Percentiles rank a stretch among this genome's conserved stretches.
phyloP scores from a whole-genome alignment of 2,329 filamentous ascomycete species.

The Penicillium expansum region DNA sequence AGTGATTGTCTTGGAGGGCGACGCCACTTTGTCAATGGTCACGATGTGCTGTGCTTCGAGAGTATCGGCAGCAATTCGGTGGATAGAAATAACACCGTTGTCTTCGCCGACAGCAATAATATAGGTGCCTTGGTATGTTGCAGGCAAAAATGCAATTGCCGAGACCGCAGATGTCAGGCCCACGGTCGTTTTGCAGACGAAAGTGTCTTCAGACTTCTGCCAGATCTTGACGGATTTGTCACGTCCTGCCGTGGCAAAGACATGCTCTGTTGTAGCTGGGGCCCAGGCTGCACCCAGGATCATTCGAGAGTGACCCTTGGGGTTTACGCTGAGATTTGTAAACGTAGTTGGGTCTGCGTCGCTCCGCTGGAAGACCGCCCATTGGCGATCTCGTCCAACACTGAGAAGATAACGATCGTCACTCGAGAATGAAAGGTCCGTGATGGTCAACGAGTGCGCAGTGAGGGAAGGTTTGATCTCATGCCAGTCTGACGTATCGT shows the following conservation, averaged over 20 bases:
- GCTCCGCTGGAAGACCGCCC: constrained; percentile 71
- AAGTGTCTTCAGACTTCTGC: constrained; percentile 46
- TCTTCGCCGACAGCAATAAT: constrained; percentile 50
- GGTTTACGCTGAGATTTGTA: constrained; percentile 61
- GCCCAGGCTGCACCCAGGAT: constrained; percentile 87
- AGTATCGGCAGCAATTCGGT: constrained; percentile 36
- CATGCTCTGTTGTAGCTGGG: constrained; percentile 44
- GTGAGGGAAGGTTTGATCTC: constrained; percentile 78
- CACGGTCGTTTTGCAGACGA: constrained; percentile 55
- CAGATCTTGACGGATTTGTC: constrained; percentile 83
- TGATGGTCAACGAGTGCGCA: constrained; percentile 85
- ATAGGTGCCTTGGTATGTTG: constrained; percentile 27
- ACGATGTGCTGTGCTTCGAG: constrained; percentile 31
- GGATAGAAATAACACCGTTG: constrained; percentile 45
- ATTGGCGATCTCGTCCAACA: constrained; percentile 87
- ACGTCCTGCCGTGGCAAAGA: constrained; percentile 84
- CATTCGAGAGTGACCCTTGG: constrained; percentile 89
- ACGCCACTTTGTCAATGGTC: constrained; percentile 41
- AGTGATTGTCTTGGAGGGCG: constrained; percentile 63
- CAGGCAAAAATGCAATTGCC: constrained; percentile 63
- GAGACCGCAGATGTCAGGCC: constrained; percentile 62
- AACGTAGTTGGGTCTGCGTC: constrained; percentile 49
- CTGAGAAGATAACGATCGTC: constrained; percentile 76
- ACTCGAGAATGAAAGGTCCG: constrained; percentile 72
- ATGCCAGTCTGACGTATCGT: constrained; percentile 82